These are phyloP conservation scores for Thalassiosira allenii DNA, from an alignment of 352 stramenopile species.

Conservation along the genomic window DNA sequence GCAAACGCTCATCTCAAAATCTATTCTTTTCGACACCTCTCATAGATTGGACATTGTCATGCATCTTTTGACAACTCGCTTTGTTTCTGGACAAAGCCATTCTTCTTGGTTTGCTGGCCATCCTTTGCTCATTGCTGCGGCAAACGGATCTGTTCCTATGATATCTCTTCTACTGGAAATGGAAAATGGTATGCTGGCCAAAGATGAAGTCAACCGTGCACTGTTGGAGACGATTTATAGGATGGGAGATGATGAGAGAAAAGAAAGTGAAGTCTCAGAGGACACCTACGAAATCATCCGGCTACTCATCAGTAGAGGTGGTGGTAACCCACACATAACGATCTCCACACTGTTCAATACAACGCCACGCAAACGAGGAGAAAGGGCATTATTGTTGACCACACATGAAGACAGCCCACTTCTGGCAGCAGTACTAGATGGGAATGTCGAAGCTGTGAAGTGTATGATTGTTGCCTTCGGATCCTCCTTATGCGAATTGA, in stretches of 20 bases:
- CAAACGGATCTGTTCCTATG: slow-evolving; percentile 41
- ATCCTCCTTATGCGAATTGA: slow-evolving; percentile 90
- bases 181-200: slow-evolving; percentile 15
- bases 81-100: slow-evolving; percentile 22
- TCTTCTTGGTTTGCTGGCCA: slow-evolving; percentile 39
- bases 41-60: slow-evolving; percentile 26
- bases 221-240: slow-evolving; percentile 41
- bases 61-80: slow-evolving; percentile 48
- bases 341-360: neutral
- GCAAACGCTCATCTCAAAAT: too few relatives aligned
- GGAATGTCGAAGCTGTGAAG: slow-evolving; percentile 22
- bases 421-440: slow-evolving; percentile 16
- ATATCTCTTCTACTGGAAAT: slow-evolving; percentile 42
- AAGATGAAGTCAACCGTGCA: slow-evolving; percentile 31
- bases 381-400: slow-evolving; percentile 6
- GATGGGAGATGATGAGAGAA: neutral
- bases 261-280: slow-evolving; percentile 17
- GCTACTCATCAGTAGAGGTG: slow-evolving; percentile 35
- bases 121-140: slow-evolving; percentile 42
- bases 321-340: slow-evolving; percentile 39
- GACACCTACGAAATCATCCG: slow-evolving; percentile 42
- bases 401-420: slow-evolving; percentile 36
- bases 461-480: slow-evolving; percentile 47
- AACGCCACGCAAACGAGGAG: slow-evolving; percentile 4
- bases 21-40: neutral